phyloP scores from a whole-genome alignment of 768 basidiomycete genomes.

The Lentinula guzmanii region DNA sequence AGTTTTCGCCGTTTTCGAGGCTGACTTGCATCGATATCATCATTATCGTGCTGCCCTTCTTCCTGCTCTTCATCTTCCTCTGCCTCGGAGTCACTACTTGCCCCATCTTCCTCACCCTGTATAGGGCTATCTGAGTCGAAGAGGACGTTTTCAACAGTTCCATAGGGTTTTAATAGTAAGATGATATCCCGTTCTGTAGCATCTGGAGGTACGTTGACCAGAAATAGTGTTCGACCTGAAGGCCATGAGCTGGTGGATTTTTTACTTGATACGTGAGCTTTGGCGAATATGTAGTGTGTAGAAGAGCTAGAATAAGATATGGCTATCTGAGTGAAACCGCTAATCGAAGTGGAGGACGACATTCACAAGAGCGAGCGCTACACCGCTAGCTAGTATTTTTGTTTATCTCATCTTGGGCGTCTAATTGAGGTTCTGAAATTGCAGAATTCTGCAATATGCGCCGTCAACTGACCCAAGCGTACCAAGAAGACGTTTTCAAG shows the following conservation, averaged over 20 bases:
- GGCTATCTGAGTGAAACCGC: slow-evolving; percentile 45
- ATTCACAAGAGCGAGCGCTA: neutral
- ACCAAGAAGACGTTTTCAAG: too few relatives aligned
- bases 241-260: slow-evolving; percentile 27
- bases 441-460: too few relatives aligned
- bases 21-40: slow-evolving; percentile 18
- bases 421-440: neutral
- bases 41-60: slow-evolving; percentile 20
- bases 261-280: slow-evolving; percentile 55
- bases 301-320: slow-evolving; percentile 34
- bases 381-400: neutral
- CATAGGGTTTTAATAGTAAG: slow-evolving; percentile 69
- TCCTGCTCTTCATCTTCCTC: slow-evolving; percentile 38
- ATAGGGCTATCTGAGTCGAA: slow-evolving; percentile 46
- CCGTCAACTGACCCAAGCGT: too few relatives aligned
- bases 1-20: slow-evolving; percentile 36
- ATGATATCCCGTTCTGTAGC: slow-evolving; percentile 77
- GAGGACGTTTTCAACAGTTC: slow-evolving; percentile 69
- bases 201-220: slow-evolving; percentile 87
- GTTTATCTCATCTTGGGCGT: neutral
- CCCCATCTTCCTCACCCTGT: slow-evolving; percentile 33
- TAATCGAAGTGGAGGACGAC: neutral
- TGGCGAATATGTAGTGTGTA: slow-evolving; percentile 74
- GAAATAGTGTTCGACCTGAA: slow-evolving; percentile 72
- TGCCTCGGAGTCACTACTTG: slow-evolving; percentile 29